Evolutionary conservation across 805 yeast genomes (phyloP), one percentile per base, ranked within the genome.

Genomic region (Hanseniaspora pseudoguilliermondii): DNA sequence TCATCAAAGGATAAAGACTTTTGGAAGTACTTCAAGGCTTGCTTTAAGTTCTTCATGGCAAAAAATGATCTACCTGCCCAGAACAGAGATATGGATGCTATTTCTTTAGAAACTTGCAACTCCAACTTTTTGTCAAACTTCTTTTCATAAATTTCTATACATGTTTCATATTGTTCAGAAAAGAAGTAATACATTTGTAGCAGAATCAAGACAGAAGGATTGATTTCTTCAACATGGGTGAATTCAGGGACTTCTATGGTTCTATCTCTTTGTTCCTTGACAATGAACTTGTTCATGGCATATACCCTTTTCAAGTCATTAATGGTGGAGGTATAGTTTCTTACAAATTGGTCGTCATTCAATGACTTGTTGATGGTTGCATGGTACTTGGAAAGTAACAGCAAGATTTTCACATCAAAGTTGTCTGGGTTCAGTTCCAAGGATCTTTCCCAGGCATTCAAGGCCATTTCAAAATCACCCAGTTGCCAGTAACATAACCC

Each of bases 401-500:
- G 71, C 58, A 90, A 73, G 7, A 87, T 70, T 51, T 78, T 77
- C 2, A 89, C 89, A 58, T 80, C 78, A 18, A 75, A 65, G 60
- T 80, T 80, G 25, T 72, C 65, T 4, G 84, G 81, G 59, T 84
- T 79, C 43, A 91, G 68, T 65, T 83, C 84, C 35, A 82, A 69
- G 1, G 87, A 77, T 64, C 97, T 78, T 59, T 79, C 77, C 97
- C 97, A 93, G 0, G 97, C 84, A 50, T 73, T 71, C 7, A 77
- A 64, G 0, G 98, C 97, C 72, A 87, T 77, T 52, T 77, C 77
- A 60, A 79, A 78, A 66, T 87, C 95, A 53, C 84, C 84, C 59
- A 93, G 72, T 58, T 79, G 79, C 97, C 97, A 93, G 66, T 83
- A 91, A 68, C 97, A 90, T 60, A 93, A 72, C 38, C 98, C 99